A percentile compares a stretch with the other conserved stretches of the same genome.
Evolutionary conservation across 352 stramenopile genomes (phyloP).

Genomic region (Halophytophthora batemanensis): DNA sequence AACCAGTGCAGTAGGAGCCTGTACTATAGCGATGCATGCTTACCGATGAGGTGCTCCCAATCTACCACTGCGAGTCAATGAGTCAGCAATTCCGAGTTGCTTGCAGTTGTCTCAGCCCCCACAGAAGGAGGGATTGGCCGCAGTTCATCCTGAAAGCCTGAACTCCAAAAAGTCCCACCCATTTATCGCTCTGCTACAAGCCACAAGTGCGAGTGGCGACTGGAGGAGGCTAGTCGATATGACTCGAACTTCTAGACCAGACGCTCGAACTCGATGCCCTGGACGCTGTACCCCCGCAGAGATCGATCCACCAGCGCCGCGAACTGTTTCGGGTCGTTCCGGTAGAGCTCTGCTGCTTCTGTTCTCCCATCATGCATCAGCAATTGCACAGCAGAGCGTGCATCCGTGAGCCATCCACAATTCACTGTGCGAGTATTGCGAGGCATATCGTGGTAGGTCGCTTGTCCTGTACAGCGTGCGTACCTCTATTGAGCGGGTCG

Average conservation of each 20-base stretch:
- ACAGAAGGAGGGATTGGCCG: too few relatives aligned
- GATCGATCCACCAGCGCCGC: constrained; percentile 86
- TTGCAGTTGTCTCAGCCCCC: too few relatives aligned
- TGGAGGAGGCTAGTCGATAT: background rate
- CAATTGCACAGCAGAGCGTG: background rate
- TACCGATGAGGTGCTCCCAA: too few relatives aligned
- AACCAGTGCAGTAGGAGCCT: too few relatives aligned
- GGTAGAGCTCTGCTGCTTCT: constrained; percentile 96
- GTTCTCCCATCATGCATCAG: constrained; percentile 14
- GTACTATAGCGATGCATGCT: too few relatives aligned
- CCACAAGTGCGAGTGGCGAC: background rate
- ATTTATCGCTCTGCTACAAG: too few relatives aligned
- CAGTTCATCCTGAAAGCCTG: too few relatives aligned
- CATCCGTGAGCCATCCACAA: constrained; percentile 2
- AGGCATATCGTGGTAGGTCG: background rate
- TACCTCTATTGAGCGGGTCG: constrained; percentile 95
- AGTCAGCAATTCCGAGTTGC: too few relatives aligned
- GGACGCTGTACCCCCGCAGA: constrained; percentile 76
- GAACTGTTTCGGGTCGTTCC: constrained; percentile 93
- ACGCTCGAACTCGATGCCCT: constrained; percentile 81
- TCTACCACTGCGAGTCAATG: too few relatives aligned
- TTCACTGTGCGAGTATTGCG: background rate
- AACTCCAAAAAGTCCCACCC: too few relatives aligned
- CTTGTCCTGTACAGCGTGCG: constrained; percentile 1
- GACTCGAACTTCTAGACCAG: constrained; percentile 52